Conservation (phyloP, 352 stramenopile genomes). For the Globisporangium viniferum region DNA sequence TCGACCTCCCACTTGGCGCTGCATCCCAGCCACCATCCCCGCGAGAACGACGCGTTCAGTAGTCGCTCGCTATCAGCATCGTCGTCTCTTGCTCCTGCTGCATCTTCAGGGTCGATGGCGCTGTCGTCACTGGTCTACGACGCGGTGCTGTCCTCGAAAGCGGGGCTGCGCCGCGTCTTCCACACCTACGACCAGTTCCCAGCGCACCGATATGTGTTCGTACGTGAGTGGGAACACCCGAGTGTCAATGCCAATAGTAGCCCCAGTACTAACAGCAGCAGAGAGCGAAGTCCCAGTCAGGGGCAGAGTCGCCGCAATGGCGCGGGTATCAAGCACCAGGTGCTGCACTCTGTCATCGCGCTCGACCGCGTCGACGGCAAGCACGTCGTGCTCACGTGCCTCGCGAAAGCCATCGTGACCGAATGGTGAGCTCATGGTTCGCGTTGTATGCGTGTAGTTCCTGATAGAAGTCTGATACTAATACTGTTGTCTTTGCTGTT, state of each 20-base stretch:
- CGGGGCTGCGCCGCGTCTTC: slow-evolving; percentile 9
- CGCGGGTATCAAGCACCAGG: slow-evolving; percentile 5
- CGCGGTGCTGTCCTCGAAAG: slow-evolving; percentile 8
- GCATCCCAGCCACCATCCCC: not conserved
- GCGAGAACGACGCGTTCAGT: not conserved
- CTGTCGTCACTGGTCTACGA: slow-evolving; percentile 4
- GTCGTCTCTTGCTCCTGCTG: not conserved
- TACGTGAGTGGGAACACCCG: slow-evolving; percentile 19
- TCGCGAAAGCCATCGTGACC: slow-evolving; percentile 34
- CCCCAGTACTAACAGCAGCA: slow-evolving; percentile 11
- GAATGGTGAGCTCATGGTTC: slow-evolving; percentile 22
- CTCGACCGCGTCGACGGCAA: slow-evolving; percentile 11
- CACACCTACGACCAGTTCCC: slow-evolving; percentile 29
- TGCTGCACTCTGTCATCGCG: slow-evolving; percentile 28
- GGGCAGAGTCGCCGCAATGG: slow-evolving; percentile 5
- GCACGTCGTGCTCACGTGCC: slow-evolving; percentile 37
- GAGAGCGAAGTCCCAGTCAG: not conserved
- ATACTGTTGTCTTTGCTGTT: not conserved
- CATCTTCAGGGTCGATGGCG: not conserved
- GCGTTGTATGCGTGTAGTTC: not conserved
- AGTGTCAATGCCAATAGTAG: not conserved
- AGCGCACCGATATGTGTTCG: slow-evolving; percentile 21
- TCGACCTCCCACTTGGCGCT: slow-evolving; percentile 2
- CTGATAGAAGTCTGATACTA: not conserved
- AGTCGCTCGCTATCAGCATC: not conserved